Conservation (phyloP, 768 basidiomycete species). For the Russula vinacea region DNA sequence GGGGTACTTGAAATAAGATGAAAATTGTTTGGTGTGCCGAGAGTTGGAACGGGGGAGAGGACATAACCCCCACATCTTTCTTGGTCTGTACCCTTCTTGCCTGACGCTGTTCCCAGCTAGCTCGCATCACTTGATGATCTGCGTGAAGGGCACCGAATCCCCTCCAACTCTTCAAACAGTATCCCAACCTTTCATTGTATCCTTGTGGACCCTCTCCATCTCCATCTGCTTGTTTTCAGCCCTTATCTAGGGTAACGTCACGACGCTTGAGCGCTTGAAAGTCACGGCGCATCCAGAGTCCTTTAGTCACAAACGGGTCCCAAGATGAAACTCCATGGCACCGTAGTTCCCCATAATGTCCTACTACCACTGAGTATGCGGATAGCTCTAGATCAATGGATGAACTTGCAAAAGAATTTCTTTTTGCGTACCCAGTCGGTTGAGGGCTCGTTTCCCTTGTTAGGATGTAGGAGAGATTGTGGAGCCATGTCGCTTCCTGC, state of each 20-base stretch:
- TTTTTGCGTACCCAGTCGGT: too few relatives aligned
- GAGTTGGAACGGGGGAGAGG: not conserved
- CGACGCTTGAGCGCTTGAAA: not conserved
- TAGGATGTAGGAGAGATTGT: not conserved
- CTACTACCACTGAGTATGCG: too few relatives aligned
- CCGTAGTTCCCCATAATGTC: not conserved
- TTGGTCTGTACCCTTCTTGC: too few relatives aligned
- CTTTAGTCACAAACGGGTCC: not conserved
- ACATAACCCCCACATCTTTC: too few relatives aligned
- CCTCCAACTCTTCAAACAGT: too few relatives aligned
- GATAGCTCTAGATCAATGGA: too few relatives aligned
- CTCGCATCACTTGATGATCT: too few relatives aligned
- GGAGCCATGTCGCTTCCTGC: too few relatives aligned
- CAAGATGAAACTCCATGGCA: not conserved
- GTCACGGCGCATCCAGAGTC: not conserved
- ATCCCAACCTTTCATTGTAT: not conserved
- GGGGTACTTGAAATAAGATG: not conserved
- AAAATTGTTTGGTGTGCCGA: conserved; percentile 45
- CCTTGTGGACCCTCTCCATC: not conserved
- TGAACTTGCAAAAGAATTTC: too few relatives aligned
- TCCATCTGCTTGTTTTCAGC: not conserved
- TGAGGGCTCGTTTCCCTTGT: too few relatives aligned
- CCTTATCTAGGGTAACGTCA: not conserved
- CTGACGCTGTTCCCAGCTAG: too few relatives aligned
- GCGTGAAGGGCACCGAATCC: too few relatives aligned